Conservation (phyloP, 2,329 filamentous ascomycete genomes). For the Dothistroma pini region DNA sequence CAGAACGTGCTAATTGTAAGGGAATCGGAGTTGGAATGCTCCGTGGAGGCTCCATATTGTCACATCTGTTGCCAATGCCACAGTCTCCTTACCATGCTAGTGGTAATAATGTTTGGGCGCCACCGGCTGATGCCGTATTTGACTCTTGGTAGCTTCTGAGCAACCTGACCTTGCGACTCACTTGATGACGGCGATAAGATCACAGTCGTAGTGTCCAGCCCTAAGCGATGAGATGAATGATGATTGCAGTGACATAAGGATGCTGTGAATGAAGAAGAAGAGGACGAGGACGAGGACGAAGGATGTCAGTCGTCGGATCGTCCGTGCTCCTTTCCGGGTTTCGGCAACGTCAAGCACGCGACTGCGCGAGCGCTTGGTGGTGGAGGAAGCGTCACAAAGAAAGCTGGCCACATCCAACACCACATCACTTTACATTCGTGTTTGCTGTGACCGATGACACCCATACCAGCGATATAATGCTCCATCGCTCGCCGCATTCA, state of each 20-base stretch:
- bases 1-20: too few relatives aligned
- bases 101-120: too few relatives aligned
- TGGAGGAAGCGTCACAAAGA: background rate
- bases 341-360: background rate
- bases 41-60: too few relatives aligned
- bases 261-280: background rate
- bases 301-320: background rate
- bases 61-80: too few relatives aligned
- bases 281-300: background rate
- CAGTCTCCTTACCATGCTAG: too few relatives aligned
- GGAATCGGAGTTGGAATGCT: too few relatives aligned
- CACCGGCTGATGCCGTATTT: too few relatives aligned
- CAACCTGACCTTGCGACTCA: too few relatives aligned
- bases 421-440: background rate
- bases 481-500: background rate
- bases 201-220: too few relatives aligned
- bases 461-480: constrained; percentile 8
- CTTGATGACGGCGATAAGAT: too few relatives aligned
- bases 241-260: background rate
- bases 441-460: background rate
- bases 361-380: background rate
- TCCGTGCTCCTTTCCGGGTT: background rate
- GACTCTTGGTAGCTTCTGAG: too few relatives aligned
- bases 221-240: too few relatives aligned
- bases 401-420: constrained; percentile 6